Base-by-base conservation (phyloP, 2,329 filamentous ascomycete genomes). In the Cercospora sojina region DNA sequence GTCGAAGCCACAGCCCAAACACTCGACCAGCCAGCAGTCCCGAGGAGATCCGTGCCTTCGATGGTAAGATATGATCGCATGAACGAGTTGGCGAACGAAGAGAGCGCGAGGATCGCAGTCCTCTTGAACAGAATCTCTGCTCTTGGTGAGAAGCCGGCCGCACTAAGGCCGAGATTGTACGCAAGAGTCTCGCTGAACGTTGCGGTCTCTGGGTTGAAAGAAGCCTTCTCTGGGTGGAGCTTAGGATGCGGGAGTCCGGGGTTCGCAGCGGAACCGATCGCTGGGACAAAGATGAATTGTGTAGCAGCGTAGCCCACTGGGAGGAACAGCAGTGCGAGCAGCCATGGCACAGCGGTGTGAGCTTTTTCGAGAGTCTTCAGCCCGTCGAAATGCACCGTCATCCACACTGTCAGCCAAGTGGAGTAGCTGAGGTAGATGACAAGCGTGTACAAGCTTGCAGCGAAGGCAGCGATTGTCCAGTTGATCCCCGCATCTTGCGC, bases 201-300 rank as follows among this genome's bases (percentile, higher is more conserved):
- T 1, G 91, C 89, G 16, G 82, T 85, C 27, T 82, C 85, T 0
- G 90, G 86, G 71, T 92, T 83, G 74, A 92, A 92, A 27, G 81
- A 78, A 70, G 83, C 79, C 62, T 83, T 83, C 68, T 88, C 65
- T 56, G 66, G 66, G 31, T 69, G 66, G 12, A 70, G 32, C 13
- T 60, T 62, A 7, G 67, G 64, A 23, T 74, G 70, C 2, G 70
- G 73, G 9, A 74, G 63, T n/a, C 71, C 71, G 23, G 72, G 71
- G 56, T 71, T 74, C n/a, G 64, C 69, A 47, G 67, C 60, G 41
- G 82, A 70, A 6, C 84, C 80, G 18, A 87, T 85, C 23, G 87
- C 85, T 1, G 90, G 88, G 43, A 87, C 86, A 77, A 97, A 96
- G 71, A 97, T 87, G 77, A 96, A 94, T 55, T 86, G 85, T 68